phyloP scores from a whole-genome alignment of 2,329 filamentous ascomycete species.

The Monilinia fructigena region DNA sequence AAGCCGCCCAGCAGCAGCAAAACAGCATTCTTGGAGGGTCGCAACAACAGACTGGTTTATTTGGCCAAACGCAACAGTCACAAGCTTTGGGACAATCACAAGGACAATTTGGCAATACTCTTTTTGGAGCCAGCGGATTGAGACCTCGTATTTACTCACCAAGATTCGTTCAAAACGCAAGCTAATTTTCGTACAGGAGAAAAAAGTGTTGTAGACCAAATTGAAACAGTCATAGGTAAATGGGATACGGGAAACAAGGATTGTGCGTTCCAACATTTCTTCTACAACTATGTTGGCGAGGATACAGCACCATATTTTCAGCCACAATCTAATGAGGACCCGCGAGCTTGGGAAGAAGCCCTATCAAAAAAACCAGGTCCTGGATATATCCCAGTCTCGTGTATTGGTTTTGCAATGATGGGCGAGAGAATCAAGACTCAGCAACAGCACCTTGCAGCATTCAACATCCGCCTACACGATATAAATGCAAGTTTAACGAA shows the following conservation, averaged over 20 bases:
- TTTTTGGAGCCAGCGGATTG: constrained; percentile 37
- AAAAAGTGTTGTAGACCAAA: constrained; percentile 73
- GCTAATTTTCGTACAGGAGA: constrained; percentile 50
- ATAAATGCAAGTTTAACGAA: constrained; percentile 73
- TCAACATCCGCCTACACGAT: constrained; percentile 72
- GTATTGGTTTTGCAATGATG: constrained; percentile 69
- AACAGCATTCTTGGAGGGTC: constrained; percentile 24
- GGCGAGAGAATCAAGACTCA: constrained; percentile 72
- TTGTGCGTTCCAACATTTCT: constrained; percentile 78
- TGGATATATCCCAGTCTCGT: constrained; percentile 74
- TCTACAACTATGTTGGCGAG: constrained; percentile 81
- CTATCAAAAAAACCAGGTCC: constrained; percentile 74
- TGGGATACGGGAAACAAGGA: constrained; percentile 69
- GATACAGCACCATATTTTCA: constrained; percentile 74
- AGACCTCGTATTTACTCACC: constrained; percentile 34
- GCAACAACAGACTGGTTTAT: constrained; percentile 24
- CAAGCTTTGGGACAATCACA: constrained; percentile 25
- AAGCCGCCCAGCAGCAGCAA: constrained; percentile 25
- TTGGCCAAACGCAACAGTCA: constrained; percentile 26
- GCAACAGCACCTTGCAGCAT: constrained; percentile 64
- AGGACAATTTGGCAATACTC: constrained; percentile 34
- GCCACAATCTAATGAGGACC: constrained; percentile 67
- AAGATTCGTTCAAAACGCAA: background rate
- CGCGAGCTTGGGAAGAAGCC: constrained; percentile 80
- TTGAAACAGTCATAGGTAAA: constrained; percentile 66